A percentile compares a stretch with the other conserved stretches of the same genome.
Conservation (phyloP, 2,329 filamentous ascomycete species). For the Hypoxylon sp. region DNA sequence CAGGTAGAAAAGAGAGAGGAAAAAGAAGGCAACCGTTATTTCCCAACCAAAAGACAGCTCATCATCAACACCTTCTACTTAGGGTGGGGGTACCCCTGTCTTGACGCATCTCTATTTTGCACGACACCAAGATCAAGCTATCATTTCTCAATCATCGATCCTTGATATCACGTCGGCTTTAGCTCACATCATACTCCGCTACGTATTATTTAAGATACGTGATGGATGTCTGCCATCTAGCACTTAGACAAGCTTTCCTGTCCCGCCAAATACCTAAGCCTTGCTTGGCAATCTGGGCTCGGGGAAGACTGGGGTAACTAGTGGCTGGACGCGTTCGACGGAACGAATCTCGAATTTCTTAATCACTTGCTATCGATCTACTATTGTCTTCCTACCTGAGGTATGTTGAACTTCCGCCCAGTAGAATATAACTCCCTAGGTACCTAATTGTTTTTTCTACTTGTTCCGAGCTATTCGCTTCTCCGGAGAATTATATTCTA, state of each 20-base stretch:
- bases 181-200: neutral
- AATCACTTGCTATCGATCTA: neutral
- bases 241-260: constrained; percentile 27
- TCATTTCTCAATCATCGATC: neutral
- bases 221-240: neutral
- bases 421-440: no score
- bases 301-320: constrained; percentile 29
- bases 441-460: constrained; percentile 1
- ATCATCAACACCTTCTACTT: neutral
- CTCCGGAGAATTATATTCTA: neutral
- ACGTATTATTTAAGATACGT: constrained; percentile 4
- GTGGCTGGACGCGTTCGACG: constrained; percentile 5
- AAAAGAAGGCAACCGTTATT: neutral
- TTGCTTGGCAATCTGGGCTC: constrained; percentile 17
- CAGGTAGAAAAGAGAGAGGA: neutral
- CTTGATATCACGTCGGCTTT: neutral
- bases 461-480: neutral
- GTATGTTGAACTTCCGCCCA: no score
- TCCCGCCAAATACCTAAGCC: constrained; percentile 5
- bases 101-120: neutral
- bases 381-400: no score
- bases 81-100: neutral
- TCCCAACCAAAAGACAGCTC: neutral
- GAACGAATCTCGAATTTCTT: neutral
- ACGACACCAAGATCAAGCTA: neutral